Base-by-base conservation (phyloP, 2,329 filamentous ascomycete genomes). In the Xylogone sp. region DNA sequence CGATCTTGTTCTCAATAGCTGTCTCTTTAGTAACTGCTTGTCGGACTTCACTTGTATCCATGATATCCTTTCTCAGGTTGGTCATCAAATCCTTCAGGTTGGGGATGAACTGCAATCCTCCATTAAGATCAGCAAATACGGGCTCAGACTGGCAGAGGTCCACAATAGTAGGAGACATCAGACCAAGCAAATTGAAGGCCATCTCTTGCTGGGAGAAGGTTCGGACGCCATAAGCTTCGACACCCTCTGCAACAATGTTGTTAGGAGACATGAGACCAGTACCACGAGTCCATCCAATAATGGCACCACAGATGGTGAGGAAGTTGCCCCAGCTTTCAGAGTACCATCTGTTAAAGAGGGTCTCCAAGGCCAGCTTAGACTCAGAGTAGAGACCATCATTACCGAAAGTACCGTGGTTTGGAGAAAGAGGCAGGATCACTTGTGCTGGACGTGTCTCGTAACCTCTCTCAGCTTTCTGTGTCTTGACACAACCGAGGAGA, bases 181-280 rank as follows among this genome's bases (percentile, higher is more conserved):
- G 82, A 61, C 94, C 93, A 43, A 99, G 83, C 59, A 99, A 74
- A 74, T 99, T 99, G 80, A 99, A 99, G 16, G 94, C 94, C 94
- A 99, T 99, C 73, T 99, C 94, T 69, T 96, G 91, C 74, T 97
- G 94, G 9, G 93, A 97, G 79, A 99, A 99, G 3, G 94, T 99
- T 63, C 94, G 91, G 21, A 97, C 94, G 64, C 94, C 94, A 60
- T 95, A 94, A 63, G 89, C 90, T 77, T 99, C 94, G 51, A 99
- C 90, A 54, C 93, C 94, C 70, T 97, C 93, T 31, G 94, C 94
- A 59, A 97, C 92, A 62, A 97, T 85, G 71, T 99, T 97, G 79
- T 97, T 97, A 65, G 88, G 92, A 60, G 88, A 89, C 93, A 99
- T 99, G 63, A 99, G 84, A 68, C 94, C 94, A 57, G 94, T 99